These are phyloP conservation scores for Prinsepia uniflora DNA, from an alignment of 306 rosid genomes.

Conservation along the genomic window DNA sequence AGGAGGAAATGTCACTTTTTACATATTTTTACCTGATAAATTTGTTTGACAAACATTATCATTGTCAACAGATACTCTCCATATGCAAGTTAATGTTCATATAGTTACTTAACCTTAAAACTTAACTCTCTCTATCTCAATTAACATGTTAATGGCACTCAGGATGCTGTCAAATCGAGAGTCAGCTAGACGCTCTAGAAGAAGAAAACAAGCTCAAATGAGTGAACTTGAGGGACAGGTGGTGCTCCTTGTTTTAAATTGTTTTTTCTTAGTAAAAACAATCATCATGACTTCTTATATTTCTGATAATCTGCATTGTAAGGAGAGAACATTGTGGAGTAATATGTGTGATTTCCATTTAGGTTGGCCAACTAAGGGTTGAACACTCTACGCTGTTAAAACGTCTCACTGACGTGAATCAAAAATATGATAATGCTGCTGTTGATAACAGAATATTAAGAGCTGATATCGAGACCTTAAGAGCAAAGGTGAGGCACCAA, in stretches of 20 bases:
- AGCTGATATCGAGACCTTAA: conserved; percentile 56
- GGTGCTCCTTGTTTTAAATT: conserved; percentile 12
- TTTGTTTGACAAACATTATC: conserved; percentile 25
- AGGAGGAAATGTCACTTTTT: background rate
- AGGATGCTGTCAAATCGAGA: conserved; percentile 66
- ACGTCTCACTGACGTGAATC: conserved; percentile 49
- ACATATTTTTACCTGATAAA: conserved; percentile 1
- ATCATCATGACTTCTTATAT: background rate
- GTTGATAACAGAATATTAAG: conserved; percentile 56
- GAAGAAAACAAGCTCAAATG: conserved; percentile 63
- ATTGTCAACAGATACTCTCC: conserved; percentile 21
- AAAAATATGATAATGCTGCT: conserved; percentile 46
- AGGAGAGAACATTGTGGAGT: background rate
- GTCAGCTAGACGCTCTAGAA: conserved; percentile 65
- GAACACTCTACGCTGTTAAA: conserved; percentile 49
- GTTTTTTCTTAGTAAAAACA: background rate
- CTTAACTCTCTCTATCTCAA: conserved; percentile 19
- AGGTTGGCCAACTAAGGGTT: conserved; percentile 48
- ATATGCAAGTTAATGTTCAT: conserved; percentile 21
- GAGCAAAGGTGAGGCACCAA: conserved; percentile 46
- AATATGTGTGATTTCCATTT: conserved; percentile 4
- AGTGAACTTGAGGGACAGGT: conserved; percentile 61
- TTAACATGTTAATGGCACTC: conserved; percentile 34
- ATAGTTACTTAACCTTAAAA: conserved; percentile 9
- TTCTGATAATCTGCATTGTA: background rate